phyloP scores from a whole-genome alignment of 306 rosid genomes.

The Cercis canadensis region DNA sequence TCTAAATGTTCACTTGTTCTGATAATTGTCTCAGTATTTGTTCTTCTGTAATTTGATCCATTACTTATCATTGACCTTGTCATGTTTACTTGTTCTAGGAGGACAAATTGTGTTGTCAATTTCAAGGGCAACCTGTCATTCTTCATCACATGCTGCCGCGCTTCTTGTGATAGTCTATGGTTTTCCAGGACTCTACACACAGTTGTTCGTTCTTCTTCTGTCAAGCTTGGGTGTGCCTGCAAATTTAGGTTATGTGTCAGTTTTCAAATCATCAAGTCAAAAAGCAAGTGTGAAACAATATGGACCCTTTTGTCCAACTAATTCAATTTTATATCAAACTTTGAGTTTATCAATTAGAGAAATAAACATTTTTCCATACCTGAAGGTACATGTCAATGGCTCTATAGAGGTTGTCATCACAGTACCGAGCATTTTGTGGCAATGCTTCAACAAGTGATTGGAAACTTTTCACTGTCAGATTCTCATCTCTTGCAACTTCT shows the following conservation, averaged over 20 bases:
- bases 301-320: neutral
- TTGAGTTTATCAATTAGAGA: neutral
- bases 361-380: conserved; percentile 33
- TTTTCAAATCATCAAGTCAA: conserved; percentile 3
- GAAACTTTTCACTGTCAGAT: conserved; percentile 56
- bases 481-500: conserved; percentile 69
- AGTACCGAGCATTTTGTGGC: conserved; percentile 51
- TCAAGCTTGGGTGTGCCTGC: conserved; percentile 69
- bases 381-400: conserved; percentile 58
- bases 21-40: conserved; percentile 45
- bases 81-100: conserved; percentile 67
- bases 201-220: conserved; percentile 62
- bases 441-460: conserved; percentile 58
- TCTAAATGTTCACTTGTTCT: conserved; percentile 47
- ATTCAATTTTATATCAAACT: too few relatives aligned
- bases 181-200: conserved; percentile 61
- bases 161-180: conserved; percentile 78
- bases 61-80: conserved; percentile 42
- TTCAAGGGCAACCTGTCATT: conserved; percentile 69
- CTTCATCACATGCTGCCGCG: conserved; percentile 64
- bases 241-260: conserved; percentile 18
- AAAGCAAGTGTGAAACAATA: neutral
- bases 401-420: conserved; percentile 51
- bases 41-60: conserved; percentile 45
- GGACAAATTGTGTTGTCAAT: conserved; percentile 48